phyloP scores from a whole-genome alignment of 2,329 filamentous ascomycete species.

The Colletotrichum caudatum region DNA sequence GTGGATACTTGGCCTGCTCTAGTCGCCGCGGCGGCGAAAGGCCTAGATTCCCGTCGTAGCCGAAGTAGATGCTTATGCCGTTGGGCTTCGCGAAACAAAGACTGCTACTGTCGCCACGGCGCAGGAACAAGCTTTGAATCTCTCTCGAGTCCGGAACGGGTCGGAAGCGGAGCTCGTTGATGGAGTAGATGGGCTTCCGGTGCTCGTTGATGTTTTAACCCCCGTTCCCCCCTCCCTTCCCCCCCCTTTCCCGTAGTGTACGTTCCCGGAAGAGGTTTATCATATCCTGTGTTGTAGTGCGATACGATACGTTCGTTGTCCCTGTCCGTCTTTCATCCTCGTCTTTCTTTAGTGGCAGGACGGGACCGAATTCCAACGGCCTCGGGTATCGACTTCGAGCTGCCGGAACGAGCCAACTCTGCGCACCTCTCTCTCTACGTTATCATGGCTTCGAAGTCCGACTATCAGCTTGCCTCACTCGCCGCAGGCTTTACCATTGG shows the following conservation, averaged over 20 bases:
- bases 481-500: conserved; percentile 53
- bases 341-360: conserved; percentile 9
- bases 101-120: conserved; percentile 7
- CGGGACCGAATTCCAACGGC: neutral
- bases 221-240: neutral
- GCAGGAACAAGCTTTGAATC: neutral
- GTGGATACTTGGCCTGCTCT: conserved; percentile 16
- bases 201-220: conserved; percentile 2
- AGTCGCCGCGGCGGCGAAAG: conserved; percentile 17
- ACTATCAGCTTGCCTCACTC: conserved; percentile 49
- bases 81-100: conserved; percentile 13
- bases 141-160: neutral
- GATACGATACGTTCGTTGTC: neutral
- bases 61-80: neutral
- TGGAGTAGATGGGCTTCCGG: neutral
- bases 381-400: neutral
- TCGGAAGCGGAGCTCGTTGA: neutral
- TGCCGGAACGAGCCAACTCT: neutral
- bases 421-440: too few relatives aligned
- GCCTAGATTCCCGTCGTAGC: conserved; percentile 8
- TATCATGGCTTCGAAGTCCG: conserved; percentile 43
- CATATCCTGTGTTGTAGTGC: neutral
- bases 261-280: neutral
- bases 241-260: neutral
- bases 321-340: neutral